Conservation (phyloP, 2,329 filamentous ascomycete genomes). For the Paecilomyces sp. region DNA sequence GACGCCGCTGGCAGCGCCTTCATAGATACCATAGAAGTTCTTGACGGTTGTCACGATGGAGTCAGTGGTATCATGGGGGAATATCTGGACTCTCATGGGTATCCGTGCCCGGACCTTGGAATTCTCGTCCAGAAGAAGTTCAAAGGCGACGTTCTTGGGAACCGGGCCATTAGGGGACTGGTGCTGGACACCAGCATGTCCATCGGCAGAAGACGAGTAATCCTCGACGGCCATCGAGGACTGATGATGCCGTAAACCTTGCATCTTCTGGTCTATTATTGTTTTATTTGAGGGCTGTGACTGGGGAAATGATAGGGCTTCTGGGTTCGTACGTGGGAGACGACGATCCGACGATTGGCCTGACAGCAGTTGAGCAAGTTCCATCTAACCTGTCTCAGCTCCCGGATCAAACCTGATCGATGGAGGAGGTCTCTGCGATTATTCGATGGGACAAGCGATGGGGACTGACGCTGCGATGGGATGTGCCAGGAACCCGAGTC, state of each 20-base stretch:
- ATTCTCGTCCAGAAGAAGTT: slow-evolving; percentile 53
- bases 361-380: slow-evolving; percentile 18
- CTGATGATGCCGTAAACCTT: slow-evolving; percentile 22
- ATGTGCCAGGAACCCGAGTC: slow-evolving; percentile 26
- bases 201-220: slow-evolving; percentile 24
- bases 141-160: slow-evolving; percentile 58
- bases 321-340: slow-evolving; percentile 17
- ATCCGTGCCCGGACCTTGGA: slow-evolving; percentile 54
- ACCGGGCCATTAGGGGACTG: slow-evolving; percentile 30
- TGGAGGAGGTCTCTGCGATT: slow-evolving; percentile 26
- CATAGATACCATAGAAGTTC: slow-evolving; percentile 97
- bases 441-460: slow-evolving; percentile 20
- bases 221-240: slow-evolving; percentile 5
- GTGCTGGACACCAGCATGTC: slow-evolving; percentile 22
- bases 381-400: slow-evolving; percentile 32
- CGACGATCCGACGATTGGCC: not conserved
- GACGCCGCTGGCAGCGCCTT: slow-evolving; percentile 70
- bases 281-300: slow-evolving; percentile 17
- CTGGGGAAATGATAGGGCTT: slow-evolving; percentile 27
- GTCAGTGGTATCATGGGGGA: slow-evolving; percentile 90
- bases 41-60: slow-evolving; percentile 98
- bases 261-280: slow-evolving; percentile 24
- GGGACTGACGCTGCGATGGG: slow-evolving; percentile 11
- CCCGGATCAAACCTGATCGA: slow-evolving; percentile 17
- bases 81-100: slow-evolving; percentile 72